Evolutionary conservation across 352 stramenopile genomes (phyloP).

Genomic region (Globisporangium viniferum): DNA sequence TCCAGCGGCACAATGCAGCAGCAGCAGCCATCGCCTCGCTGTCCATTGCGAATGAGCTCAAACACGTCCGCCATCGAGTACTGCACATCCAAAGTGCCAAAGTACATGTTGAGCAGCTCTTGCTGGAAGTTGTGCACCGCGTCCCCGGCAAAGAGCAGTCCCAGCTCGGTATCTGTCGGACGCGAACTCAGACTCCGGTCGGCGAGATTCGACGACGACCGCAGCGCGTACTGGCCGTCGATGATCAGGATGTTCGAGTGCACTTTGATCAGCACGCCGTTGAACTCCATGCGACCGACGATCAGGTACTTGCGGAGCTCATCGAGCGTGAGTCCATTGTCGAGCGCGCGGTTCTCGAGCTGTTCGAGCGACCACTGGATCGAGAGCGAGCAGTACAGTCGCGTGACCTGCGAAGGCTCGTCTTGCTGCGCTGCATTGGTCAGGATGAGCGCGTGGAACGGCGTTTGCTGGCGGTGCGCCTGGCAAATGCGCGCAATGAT

Average conservation of each 20-base stretch:
- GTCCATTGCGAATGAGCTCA: slow-evolving; percentile 13
- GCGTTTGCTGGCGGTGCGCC: slow-evolving; percentile 28
- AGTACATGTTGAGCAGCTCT: slow-evolving; percentile 69
- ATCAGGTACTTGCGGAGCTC: slow-evolving; percentile 44
- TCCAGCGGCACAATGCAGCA: slow-evolving; percentile 55
- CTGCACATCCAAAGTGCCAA: slow-evolving; percentile 26
- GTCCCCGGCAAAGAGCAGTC: slow-evolving; percentile 49
- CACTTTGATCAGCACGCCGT: slow-evolving; percentile 62
- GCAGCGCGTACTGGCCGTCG: slow-evolving; percentile 63
- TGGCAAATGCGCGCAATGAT: slow-evolving; percentile 51
- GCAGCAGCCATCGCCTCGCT: slow-evolving; percentile 17
- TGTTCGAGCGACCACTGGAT: slow-evolving; percentile 79
- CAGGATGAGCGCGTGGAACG: slow-evolving; percentile 63
- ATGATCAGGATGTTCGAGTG: slow-evolving; percentile 81
- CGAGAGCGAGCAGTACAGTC: slow-evolving; percentile 74
- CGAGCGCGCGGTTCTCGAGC: slow-evolving; percentile 47
- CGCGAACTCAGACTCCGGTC: slow-evolving; percentile 69
- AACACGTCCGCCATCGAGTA: slow-evolving; percentile 36
- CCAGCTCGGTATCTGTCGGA: slow-evolving; percentile 70
- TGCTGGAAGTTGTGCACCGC: slow-evolving; percentile 50
- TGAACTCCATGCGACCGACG: slow-evolving; percentile 43
- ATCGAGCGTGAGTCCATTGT: slow-evolving; percentile 35
- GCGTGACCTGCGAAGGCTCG: slow-evolving; percentile 67
- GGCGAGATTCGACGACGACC: slow-evolving; percentile 72
- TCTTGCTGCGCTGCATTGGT: slow-evolving; percentile 78